These are phyloP conservation scores for Acer saccharum DNA, from an alignment of 345 rosid species.

Conservation along the genomic window DNA sequence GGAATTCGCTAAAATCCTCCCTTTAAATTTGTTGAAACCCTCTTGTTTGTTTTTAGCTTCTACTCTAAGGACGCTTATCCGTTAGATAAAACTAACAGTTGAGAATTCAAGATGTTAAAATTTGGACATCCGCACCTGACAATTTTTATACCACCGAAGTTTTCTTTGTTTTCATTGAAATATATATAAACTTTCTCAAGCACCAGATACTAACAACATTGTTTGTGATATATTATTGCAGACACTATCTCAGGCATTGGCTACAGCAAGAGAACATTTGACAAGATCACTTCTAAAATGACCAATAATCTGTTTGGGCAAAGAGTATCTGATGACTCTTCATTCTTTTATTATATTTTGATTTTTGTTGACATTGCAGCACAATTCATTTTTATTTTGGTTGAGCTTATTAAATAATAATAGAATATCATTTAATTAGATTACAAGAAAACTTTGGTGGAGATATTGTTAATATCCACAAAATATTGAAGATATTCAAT, in stretches of 20 bases:
- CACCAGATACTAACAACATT: neutral
- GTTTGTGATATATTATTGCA: conserved; percentile 30
- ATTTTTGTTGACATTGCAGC: too few species aligned
- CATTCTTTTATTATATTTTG: conserved; percentile 5
- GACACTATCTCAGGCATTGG: conserved; percentile 67
- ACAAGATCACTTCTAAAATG: conserved; percentile 61
- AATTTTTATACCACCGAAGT: too few species aligned
- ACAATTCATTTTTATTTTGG: too few species aligned
- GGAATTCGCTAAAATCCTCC: neutral
- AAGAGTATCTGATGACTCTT: neutral
- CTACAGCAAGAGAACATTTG: conserved; percentile 66
- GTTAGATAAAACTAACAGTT: neutral
- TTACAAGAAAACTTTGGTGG: too few species aligned
- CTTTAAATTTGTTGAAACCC: neutral
- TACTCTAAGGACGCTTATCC: neutral
- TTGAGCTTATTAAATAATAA: too few species aligned
- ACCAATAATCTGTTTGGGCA: conserved; percentile 2
- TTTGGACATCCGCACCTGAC: neutral
- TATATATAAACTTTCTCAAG: neutral
- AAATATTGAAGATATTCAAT: neutral
- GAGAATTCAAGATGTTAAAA: neutral
- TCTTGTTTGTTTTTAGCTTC: too few species aligned
- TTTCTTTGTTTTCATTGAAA: too few species aligned
- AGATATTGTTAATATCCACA: too few species aligned
- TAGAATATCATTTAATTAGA: too few species aligned